These are phyloP conservation scores for Voacanga thouarsii DNA, from an alignment of 257 asterid genomes.

Conservation along the genomic window DNA sequence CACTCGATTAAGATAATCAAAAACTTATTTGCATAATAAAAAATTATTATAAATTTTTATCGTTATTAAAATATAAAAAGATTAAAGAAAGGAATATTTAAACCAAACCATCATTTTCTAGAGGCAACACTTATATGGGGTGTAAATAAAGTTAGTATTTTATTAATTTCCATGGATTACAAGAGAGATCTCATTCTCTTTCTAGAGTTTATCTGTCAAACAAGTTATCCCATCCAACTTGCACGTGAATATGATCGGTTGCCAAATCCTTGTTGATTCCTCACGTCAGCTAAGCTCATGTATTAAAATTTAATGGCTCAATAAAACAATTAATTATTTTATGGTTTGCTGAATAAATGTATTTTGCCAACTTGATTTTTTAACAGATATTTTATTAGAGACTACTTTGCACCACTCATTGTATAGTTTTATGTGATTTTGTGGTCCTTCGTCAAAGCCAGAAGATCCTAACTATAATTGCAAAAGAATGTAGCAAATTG, in stretches of 20 bases:
- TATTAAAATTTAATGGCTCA: not conserved
- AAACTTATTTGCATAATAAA: no score
- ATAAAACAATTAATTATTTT: not conserved
- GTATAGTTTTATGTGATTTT: not conserved
- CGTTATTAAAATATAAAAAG: no score
- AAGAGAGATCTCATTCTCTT: conserved; percentile 1
- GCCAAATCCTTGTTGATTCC: conserved; percentile 6
- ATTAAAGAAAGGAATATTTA: not conserved
- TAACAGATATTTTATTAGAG: no score
- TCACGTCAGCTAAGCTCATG: not conserved
- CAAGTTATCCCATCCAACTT: not conserved
- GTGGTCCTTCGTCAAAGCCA: not conserved
- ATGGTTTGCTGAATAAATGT: not conserved
- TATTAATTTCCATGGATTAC: not conserved
- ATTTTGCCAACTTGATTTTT: no score
- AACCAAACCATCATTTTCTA: not conserved
- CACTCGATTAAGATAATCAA: no score
- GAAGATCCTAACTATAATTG: not conserved
- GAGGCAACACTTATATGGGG: not conserved
- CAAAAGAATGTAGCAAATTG: not conserved
- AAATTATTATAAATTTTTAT: no score
- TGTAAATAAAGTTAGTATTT: not conserved
- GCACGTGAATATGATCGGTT: not conserved
- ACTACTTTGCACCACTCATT: not conserved
- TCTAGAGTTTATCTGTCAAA: not conserved